phyloP scores from a whole-genome alignment of 148 eudicot species.

The Salicornia ramosissima region DNA sequence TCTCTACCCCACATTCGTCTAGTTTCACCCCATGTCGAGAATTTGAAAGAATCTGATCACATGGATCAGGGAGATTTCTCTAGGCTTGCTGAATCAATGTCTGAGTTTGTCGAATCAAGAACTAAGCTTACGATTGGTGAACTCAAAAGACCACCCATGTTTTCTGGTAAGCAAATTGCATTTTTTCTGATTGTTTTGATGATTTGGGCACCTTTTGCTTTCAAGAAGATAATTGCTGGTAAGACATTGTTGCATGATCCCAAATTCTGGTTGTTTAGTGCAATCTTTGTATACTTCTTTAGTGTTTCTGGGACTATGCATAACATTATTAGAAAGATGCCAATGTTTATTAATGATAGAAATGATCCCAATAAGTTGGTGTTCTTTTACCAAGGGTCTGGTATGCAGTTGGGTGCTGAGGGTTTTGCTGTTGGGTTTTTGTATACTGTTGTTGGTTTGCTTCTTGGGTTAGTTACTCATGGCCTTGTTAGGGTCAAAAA shows the following conservation, averaged over 20 bases:
- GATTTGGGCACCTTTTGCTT: slow-evolving; percentile 44
- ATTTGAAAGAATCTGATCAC: slow-evolving; percentile 30
- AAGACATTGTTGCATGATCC: slow-evolving; percentile 63
- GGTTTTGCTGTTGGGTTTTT: slow-evolving; percentile 78
- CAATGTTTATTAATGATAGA: slow-evolving; percentile 70
- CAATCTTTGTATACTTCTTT: slow-evolving; percentile 73
- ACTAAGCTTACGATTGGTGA: slow-evolving; percentile 42
- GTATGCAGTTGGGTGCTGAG: slow-evolving; percentile 96
- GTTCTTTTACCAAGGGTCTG: slow-evolving; percentile 81
- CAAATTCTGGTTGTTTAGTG: slow-evolving; percentile 55
- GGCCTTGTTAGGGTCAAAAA: slow-evolving; percentile 57
- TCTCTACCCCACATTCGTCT: slow-evolving; percentile 72
- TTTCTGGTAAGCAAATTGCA: slow-evolving; percentile 46
- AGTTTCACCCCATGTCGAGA: slow-evolving; percentile 30
- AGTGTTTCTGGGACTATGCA: slow-evolving; percentile 96
- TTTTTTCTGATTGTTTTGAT: slow-evolving; percentile 27
- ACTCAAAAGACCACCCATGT: slow-evolving; percentile 51
- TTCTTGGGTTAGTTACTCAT: slow-evolving; percentile 67
- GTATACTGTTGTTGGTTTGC: slow-evolving; percentile 76
- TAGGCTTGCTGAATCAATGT: slow-evolving; percentile 58
- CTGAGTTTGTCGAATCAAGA: slow-evolving; percentile 50
- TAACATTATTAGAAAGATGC: slow-evolving; percentile 81
- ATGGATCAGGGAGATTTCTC: slow-evolving; percentile 62
- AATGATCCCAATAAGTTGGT: slow-evolving; percentile 61
- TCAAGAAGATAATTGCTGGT: slow-evolving; percentile 48